phyloP scores from a whole-genome alignment of 2,329 filamentous ascomycete genomes.

The Myriangium duriaei region DNA sequence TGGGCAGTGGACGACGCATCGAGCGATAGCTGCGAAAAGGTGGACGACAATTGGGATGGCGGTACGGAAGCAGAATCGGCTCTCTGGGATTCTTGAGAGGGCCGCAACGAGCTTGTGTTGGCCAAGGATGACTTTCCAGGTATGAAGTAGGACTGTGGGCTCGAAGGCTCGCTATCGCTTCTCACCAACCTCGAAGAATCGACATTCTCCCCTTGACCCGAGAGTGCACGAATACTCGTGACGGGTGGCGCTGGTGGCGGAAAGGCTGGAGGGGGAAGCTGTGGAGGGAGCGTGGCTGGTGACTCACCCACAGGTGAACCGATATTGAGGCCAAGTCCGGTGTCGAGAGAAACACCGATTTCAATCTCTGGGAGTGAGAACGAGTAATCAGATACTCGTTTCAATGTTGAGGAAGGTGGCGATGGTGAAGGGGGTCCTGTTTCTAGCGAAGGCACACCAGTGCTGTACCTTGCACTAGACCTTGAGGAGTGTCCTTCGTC shows the following conservation, averaged over 20 bases:
- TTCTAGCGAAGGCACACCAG: constrained; percentile 1
- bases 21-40: constrained; percentile 19
- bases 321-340: neutral
- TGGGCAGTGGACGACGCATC: constrained; percentile 14
- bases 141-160: constrained; percentile 11
- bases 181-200: neutral
- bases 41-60: constrained; percentile 23
- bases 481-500: constrained; percentile 3
- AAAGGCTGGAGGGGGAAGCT: constrained; percentile 14
- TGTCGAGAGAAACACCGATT: constrained; percentile 1
- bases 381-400: constrained; percentile 5
- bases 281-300: constrained; percentile 2
- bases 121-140: constrained; percentile 3
- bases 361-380: constrained; percentile 8
- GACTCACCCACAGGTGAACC: neutral
- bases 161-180: constrained; percentile 3
- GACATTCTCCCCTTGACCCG: neutral
- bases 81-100: constrained; percentile 12
- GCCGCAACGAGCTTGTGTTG: constrained; percentile 5
- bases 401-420: neutral
- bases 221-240: neutral
- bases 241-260: constrained; percentile 27
- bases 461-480: constrained; percentile 2
- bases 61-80: constrained; percentile 11
- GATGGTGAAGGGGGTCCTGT: constrained; percentile 3